These are phyloP conservation scores for Annona squamosa DNA, from an alignment of 164 flowering plant genomes.

Conservation along the genomic window DNA sequence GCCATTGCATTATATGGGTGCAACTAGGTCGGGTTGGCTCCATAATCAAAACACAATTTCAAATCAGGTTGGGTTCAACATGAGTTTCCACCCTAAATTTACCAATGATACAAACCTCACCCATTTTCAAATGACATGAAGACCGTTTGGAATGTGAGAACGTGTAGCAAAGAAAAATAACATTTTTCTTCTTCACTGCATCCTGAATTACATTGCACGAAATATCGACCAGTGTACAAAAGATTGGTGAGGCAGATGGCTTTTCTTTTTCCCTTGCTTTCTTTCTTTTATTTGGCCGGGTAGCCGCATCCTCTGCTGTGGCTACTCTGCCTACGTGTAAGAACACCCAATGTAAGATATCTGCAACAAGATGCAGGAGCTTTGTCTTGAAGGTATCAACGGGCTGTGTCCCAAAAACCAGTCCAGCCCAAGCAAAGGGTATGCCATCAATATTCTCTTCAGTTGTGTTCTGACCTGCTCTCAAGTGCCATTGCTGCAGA, in stretches of 20 bases:
- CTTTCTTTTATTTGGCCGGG: neutral
- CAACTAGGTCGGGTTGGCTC: no score
- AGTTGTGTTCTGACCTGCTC: conserved; percentile 33
- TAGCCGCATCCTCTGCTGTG: neutral
- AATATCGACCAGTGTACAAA: neutral
- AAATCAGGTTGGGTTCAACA: neutral
- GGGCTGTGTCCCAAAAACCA: neutral
- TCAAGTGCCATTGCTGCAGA: conserved; percentile 76
- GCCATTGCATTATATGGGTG: no score
- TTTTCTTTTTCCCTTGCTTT: neutral
- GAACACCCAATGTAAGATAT: neutral
- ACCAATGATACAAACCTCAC: no score
- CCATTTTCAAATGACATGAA: no score
- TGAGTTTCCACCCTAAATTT: neutral
- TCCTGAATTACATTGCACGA: neutral
- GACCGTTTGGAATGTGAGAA: no score
- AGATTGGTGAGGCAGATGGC: neutral
- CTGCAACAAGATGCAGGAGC: neutral
- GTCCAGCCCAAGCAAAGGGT: neutral
- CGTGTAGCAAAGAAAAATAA: no score
- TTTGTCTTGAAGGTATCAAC: neutral
- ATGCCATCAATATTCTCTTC: conserved; percentile 8
- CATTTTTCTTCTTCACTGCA: neutral
- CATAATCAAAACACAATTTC: no score
- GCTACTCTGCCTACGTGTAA: neutral